phyloP scores from a whole-genome alignment of 192 early-diverging fungal genomes.

The Dispira parvispora region DNA sequence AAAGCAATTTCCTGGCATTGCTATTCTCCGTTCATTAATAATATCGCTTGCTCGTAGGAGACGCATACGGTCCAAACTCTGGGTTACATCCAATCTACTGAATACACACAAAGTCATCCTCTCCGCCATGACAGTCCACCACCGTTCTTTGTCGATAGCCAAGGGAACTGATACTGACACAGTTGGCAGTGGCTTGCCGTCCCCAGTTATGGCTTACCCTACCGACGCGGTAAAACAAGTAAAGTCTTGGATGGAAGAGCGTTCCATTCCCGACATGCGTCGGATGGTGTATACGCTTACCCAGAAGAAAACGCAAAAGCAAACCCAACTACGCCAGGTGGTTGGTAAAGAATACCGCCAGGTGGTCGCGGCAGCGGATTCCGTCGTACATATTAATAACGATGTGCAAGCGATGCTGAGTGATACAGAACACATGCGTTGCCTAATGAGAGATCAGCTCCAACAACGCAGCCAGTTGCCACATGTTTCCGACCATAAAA shows the following conservation, averaged over 20 bases:
- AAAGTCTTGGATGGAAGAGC: neutral
- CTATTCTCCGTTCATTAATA: too few species aligned
- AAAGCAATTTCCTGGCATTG: too few species aligned
- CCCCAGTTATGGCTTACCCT: neutral
- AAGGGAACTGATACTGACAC: too few species aligned
- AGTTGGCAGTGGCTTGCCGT: too few species aligned
- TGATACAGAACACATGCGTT: neutral
- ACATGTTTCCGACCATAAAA: neutral
- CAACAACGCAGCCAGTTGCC: neutral
- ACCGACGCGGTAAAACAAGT: neutral
- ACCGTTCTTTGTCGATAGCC: too few species aligned
- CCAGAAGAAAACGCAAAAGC: too few species aligned
- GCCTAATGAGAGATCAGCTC: neutral
- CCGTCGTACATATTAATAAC: constrained; percentile 10
- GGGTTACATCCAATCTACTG: too few species aligned
- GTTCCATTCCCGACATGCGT: constrained; percentile 3
- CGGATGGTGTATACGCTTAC: neutral
- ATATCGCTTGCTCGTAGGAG: too few species aligned
- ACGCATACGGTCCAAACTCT: too few species aligned
- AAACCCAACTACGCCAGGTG: neutral
- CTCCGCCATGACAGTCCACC: too few species aligned
- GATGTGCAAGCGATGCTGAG: neutral
- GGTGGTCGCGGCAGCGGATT: constrained; percentile 9
- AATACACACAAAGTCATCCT: too few species aligned
- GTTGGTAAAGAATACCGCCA: constrained; percentile 8